phyloP scores from a whole-genome alignment of 352 stramenopile genomes.

The Phytophthora cajani region DNA sequence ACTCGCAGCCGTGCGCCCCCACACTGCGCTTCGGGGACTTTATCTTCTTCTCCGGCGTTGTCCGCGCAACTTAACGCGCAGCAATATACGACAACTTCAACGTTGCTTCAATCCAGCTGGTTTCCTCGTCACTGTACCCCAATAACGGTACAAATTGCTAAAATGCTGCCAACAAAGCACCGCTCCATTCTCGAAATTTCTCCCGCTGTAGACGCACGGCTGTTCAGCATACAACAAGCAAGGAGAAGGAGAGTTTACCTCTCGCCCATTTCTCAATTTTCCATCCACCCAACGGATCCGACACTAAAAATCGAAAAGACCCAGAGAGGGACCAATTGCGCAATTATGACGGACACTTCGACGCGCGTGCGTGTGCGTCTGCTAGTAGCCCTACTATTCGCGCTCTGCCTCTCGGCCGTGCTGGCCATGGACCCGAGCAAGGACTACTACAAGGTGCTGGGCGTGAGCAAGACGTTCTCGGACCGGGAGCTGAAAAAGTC shows the following conservation, averaged over 20 bases:
- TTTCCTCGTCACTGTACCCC: not conserved
- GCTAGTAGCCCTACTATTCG: not conserved
- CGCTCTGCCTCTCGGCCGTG: constrained; percentile 6
- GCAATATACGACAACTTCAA: not conserved
- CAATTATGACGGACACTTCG: not conserved
- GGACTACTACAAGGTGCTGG: constrained; percentile 87
- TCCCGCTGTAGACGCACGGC: constrained; percentile 3
- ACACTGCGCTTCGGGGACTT: too few relatives aligned
- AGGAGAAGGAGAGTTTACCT: not conserved
- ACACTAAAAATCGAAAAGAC: not conserved
- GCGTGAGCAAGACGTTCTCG: constrained; percentile 72
- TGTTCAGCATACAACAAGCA: not conserved
- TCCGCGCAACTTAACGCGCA: too few relatives aligned
- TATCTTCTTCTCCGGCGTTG: too few relatives aligned
- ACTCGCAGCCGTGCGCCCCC: too few relatives aligned
- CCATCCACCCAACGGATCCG: not conserved
- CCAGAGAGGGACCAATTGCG: not conserved
- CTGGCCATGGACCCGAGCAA: constrained; percentile 69
- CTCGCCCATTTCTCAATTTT: constrained; percentile 11
- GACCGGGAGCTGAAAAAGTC: constrained; percentile 87
- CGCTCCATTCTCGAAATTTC: constrained; percentile 41
- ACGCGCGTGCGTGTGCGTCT: constrained; percentile 5
- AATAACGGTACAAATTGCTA: not conserved
- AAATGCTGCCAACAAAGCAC: not conserved
- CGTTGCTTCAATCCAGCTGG: constrained; percentile 1